A percentile compares a stretch with the other conserved stretches of the same genome.
Evolutionary conservation across 352 stramenopile genomes (phyloP).

Genomic region (Pythium dissotocum): DNA sequence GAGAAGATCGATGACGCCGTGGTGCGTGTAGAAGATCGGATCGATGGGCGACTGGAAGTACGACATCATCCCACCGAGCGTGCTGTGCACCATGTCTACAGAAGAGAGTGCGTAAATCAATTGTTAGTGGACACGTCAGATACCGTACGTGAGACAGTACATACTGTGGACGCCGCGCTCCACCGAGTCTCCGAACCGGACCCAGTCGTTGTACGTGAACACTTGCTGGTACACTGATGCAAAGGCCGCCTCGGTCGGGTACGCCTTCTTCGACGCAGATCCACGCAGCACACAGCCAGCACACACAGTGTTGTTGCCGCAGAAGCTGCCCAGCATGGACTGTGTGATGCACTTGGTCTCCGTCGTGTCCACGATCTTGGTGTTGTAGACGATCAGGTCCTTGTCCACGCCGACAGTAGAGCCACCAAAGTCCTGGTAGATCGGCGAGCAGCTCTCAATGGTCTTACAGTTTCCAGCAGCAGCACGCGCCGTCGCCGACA

Average conservation of each 20-base stretch:
- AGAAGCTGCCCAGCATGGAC: conserved; percentile 17
- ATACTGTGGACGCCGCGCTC: conserved; percentile 31
- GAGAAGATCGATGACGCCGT: conserved; percentile 26
- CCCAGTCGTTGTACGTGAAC: conserved; percentile 20
- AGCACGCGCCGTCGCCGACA: conserved; percentile 8
- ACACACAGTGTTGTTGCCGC: conserved; percentile 24
- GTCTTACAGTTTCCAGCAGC: conserved; percentile 14
- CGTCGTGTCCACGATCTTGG: background rate
- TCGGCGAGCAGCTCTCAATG: conserved; percentile 29
- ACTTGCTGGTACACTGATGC: conserved; percentile 30
- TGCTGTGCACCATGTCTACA: conserved; percentile 27
- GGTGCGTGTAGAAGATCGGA: conserved; percentile 32
- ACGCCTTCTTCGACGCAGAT: background rate
- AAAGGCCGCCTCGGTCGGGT: conserved; percentile 21
- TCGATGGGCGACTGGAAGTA: conserved; percentile 27
- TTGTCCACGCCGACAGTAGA: conserved; percentile 2
- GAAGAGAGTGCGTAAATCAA: background rate
- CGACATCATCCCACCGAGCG: conserved; percentile 19
- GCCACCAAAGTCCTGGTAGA: conserved; percentile 30
- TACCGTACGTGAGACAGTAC: background rate
- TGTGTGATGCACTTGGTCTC: conserved; percentile 19
- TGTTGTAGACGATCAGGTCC: conserved; percentile 17
- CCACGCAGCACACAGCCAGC: conserved; percentile 25
- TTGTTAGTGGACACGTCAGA: background rate
- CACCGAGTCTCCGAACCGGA: conserved; percentile 8